Evolutionary conservation across 2,329 filamentous ascomycete species (phyloP), one percentile per base, ranked within the genome.

Genomic region (Plectosphaerella cucumerina): DNA sequence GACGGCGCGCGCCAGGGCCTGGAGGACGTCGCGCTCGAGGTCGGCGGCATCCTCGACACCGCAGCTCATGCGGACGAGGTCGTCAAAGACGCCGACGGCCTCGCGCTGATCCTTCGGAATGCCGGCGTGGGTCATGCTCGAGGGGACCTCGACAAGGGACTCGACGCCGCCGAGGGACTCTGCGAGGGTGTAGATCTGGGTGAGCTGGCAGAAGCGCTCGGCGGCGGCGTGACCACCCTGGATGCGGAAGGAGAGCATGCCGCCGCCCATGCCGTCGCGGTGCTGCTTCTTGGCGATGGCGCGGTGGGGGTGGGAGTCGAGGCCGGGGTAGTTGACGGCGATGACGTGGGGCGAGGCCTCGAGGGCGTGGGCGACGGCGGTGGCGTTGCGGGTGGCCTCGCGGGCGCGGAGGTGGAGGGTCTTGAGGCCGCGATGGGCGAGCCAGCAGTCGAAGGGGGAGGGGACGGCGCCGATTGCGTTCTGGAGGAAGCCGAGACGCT

Each of bases 401-500:
- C 88, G 84, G 10, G 90, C 93, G 61, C 94, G 89, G 45, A 99
- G 81, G 72, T 99, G 94, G 41, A 99, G 82, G 4, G 94, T 99
- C 80, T 99, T 99, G 60, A 97, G 81, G 60, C 94, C 94, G 57
- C 94, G 87, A 75, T 99, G 94, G 47, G 94, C 94, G 57, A 99
- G 89, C 94, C 94, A 99, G 74, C 87, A 91, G 78, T 99, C 94
- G 65, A 99, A 99, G 39, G 94, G 81, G 1, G 90, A 95, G 48
- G 94, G 94, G 4, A 99, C 88, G 55, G 93, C 93, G 56, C 94
- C 94, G 60, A 97, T 96, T 60, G 94, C 94, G 73, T 99, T 99
- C 70, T 99, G 94, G 37, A 99, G 81, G 78, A 97, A 99, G 48
- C 83, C 77, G 20, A 99, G 82, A 41, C 89, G 85, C 56, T 86